Evolutionary conservation across 768 basidiomycete genomes (phyloP), one percentile per base, ranked within the genome.

Genomic region (Auriculariales sp.): DNA sequence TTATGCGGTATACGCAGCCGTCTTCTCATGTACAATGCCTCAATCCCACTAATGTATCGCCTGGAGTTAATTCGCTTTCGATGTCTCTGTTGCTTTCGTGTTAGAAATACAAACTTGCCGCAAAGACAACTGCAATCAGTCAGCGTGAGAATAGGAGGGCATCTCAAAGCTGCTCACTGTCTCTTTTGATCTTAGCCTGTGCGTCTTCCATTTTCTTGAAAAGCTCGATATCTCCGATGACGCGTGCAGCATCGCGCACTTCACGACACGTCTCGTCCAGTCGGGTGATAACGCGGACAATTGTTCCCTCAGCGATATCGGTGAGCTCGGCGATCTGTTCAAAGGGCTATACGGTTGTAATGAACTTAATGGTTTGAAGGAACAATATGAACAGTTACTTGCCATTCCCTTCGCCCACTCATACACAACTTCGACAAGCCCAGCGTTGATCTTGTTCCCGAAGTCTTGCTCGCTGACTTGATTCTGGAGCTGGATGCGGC

Each of bases 381-480:
- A 46, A 52, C 47, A 44, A 28, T 4, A 29, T 42, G 12, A 34
- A 19, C 46, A 47, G 29, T 49, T 12, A 60, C 79, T 57, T 57
- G 94, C 94, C 93, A 94, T 97, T 49, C 95, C 95, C 63, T 85
- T 90, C 0, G 95, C 93, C 95, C 95, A 99, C 64, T 98, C 95
- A 60, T 98, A 97, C 5, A 97, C 95, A 1, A 94, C 95, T 61
- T 99, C 94, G 7, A 89, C 78, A 22, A 99, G 68, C 5, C 95
- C 95, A 53, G 85, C 84, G 63, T 95, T 97, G 57, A 93, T 77
- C 51, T 70, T 78, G 44, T 77, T 74, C 48, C 81, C 78, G 61
- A 85, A 88, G 51, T 80, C 87, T 57, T 85, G 86, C 27, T 75
- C 77, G 46, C 79, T 71, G 0, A 97, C 88, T 59, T 82, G 83